These are phyloP conservation scores for Cichorium intybus DNA, from an alignment of 140 eudicot genomes.

Conservation along the genomic window DNA sequence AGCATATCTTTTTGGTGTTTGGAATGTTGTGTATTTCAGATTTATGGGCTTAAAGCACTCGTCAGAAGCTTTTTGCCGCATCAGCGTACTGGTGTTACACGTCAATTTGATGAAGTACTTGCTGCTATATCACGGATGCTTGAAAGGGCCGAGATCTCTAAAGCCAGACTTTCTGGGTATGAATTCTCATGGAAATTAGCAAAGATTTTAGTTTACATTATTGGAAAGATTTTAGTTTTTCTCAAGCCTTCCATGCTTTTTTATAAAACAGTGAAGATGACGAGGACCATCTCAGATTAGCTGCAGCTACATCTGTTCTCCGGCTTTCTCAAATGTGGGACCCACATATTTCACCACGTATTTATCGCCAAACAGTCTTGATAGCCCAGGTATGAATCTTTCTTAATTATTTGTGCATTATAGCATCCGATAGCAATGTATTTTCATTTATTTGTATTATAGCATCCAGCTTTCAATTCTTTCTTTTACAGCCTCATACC, in stretches of 20 bases:
- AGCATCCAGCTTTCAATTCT: not conserved
- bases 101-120: conserved; percentile 51
- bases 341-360: conserved; percentile 71
- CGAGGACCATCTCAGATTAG: conserved; percentile 52
- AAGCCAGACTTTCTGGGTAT: conserved; percentile 43
- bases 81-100: conserved; percentile 38
- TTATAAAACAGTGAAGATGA: conserved; percentile 56
- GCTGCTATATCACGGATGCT: conserved; percentile 56
- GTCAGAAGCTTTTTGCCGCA: conserved; percentile 81
- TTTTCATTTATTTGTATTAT: too few relatives aligned
- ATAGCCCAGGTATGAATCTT: conserved; percentile 63
- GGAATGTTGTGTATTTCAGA: conserved; percentile 44
- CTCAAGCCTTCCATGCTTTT: conserved; percentile 4
- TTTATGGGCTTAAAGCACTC: conserved; percentile 88
- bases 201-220: not conserved
- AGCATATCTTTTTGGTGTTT: too few relatives aligned
- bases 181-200: not conserved
- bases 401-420: too few relatives aligned
- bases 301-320: conserved; percentile 92
- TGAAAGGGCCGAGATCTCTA: conserved; percentile 45
- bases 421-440: too few relatives aligned
- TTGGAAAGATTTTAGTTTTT: not conserved
- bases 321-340: conserved; percentile 91
- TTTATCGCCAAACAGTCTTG: conserved; percentile 61
- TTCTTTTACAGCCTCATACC: not conserved